Evolutionary conservation across 148 eudicot species (phyloP), one percentile per base, ranked within the genome.

Genomic region (Amaranthus cruentus): DNA sequence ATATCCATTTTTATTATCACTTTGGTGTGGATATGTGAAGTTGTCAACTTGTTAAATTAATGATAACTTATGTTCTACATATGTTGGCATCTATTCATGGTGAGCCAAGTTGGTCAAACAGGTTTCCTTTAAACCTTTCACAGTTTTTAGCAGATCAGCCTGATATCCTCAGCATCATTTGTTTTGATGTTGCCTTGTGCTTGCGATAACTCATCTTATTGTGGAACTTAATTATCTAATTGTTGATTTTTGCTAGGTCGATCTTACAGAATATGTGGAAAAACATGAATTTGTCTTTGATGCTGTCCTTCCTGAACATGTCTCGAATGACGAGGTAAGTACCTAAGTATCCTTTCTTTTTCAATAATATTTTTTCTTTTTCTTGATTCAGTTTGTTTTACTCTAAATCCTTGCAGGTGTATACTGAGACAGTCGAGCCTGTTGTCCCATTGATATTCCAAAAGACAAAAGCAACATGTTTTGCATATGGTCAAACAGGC

Each of bases 401-500:
- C 57, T 77, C 47, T 38, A 21, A 48, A 14, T 73, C 75, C 59
- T 9, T 64, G 15, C 80, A 91, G 96, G 82, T 91, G 52, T 91
- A 91, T 78, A 74, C 83, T 44, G 90, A 88, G 76, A 91, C 96
- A 18, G 92, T 91, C 73, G 88, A 87, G 84, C 92, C 90, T 9
- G 81, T 91, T 43, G 85, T 91, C 54, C 96, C 96, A 9, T 76
- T 88, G 38, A 85, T 91, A 62, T 91, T 91, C 76, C 89, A 87
- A 68, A 80, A 84, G 74, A 91, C 96, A 68, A 91, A 91, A 82
- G 96, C 96, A 71, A 91, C 96, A 15, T 91, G 96, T 82, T 91
- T 91, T 84, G 96, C 96, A 9, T 91, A 91, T 82, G 96, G 96
- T 53, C 96, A 91, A 76, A 91, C 96, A 85, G 96, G 96, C 73